Conservation (phyloP, 2,329 filamentous ascomycete species). For the Didymella pinodella region DNA sequence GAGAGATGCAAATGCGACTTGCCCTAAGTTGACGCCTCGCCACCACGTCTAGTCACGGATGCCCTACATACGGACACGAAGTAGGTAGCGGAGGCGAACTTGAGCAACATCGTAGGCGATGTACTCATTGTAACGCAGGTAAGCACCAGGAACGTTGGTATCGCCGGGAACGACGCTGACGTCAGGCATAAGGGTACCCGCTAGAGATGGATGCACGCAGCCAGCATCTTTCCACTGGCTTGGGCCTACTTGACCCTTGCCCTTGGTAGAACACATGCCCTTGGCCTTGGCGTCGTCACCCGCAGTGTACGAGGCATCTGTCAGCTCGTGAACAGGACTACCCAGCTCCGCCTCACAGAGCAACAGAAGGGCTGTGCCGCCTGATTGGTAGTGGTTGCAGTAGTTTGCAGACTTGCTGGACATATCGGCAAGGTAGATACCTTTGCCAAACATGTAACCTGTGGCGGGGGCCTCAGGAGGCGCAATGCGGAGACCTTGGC, state of each 20-base stretch:
- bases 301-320: slow-evolving; percentile 66
- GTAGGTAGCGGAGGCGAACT: slow-evolving; percentile 73
- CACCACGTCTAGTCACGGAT: background rate
- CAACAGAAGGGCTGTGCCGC: slow-evolving; percentile 75
- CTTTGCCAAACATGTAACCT: slow-evolving; percentile 91
- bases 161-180: slow-evolving; percentile 53
- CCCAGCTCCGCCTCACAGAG: slow-evolving; percentile 88
- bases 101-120: slow-evolving; percentile 75
- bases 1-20: background rate
- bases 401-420: slow-evolving; percentile 81
- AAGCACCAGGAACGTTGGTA: slow-evolving; percentile 58
- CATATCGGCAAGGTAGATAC: slow-evolving; percentile 88
- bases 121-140: slow-evolving; percentile 75
- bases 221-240: slow-evolving; percentile 77
- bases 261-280: slow-evolving; percentile 73
- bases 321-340: slow-evolving; percentile 73
- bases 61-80: slow-evolving; percentile 60
- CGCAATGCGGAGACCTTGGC: slow-evolving; percentile 87
- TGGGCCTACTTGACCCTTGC: slow-evolving; percentile 71
- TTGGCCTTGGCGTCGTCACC: slow-evolving; percentile 67
- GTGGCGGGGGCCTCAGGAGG: slow-evolving; percentile 80
- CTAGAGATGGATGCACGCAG: slow-evolving; percentile 68
- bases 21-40: background rate
- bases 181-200: slow-evolving; percentile 70
- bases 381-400: slow-evolving; percentile 69